A percentile compares a stretch with the other conserved stretches of the same genome.
Conservation (phyloP, 2,329 filamentous ascomycete genomes). For the Ophiocordyceps unilateralis region DNA sequence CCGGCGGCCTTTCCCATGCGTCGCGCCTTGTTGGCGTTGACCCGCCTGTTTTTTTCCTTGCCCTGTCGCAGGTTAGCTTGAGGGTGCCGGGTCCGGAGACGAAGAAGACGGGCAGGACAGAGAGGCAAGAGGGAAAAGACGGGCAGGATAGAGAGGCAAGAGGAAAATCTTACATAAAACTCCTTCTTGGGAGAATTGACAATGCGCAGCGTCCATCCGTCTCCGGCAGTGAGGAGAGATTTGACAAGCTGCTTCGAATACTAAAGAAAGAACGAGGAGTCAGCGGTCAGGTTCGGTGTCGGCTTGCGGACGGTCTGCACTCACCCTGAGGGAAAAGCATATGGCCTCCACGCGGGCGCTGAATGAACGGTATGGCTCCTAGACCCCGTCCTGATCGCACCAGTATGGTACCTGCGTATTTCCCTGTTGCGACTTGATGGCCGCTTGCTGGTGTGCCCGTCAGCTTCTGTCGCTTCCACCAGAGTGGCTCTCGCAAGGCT, state of each 20-base stretch:
- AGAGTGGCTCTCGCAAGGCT: neutral
- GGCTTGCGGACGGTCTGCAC: neutral
- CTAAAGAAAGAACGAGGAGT: slow-evolving; percentile 1
- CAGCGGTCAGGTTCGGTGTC: neutral
- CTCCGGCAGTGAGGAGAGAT: slow-evolving; percentile 8
- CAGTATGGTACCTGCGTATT: slow-evolving; percentile 8
- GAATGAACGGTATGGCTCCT: slow-evolving; percentile 12
- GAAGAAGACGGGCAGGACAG: too few relatives aligned
- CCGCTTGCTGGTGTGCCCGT: slow-evolving; percentile 3
- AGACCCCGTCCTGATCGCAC: slow-evolving; percentile 12
- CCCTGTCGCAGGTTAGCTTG: neutral
- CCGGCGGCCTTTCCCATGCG: neutral
- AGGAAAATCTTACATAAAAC: slow-evolving; percentile 5
- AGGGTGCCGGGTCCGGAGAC: too few relatives aligned
- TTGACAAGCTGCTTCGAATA: slow-evolving; percentile 12
- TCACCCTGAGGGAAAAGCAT: slow-evolving; percentile 7
- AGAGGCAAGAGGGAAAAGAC: too few relatives aligned
- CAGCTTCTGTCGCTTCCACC: neutral
- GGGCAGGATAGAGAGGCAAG: neutral
- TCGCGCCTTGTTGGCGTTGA: neutral
- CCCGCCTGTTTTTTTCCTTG: slow-evolving; percentile 1
- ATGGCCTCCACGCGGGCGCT: slow-evolving; percentile 9
- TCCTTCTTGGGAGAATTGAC: slow-evolving; percentile 11
- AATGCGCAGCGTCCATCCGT: slow-evolving; percentile 9
- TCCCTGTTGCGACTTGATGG: slow-evolving; percentile 11